Percentiles rank a stretch among this genome's conserved stretches.
Evolutionary conservation across 2,329 filamentous ascomycete species (phyloP).

Genomic region (Beauveria bassiana): DNA sequence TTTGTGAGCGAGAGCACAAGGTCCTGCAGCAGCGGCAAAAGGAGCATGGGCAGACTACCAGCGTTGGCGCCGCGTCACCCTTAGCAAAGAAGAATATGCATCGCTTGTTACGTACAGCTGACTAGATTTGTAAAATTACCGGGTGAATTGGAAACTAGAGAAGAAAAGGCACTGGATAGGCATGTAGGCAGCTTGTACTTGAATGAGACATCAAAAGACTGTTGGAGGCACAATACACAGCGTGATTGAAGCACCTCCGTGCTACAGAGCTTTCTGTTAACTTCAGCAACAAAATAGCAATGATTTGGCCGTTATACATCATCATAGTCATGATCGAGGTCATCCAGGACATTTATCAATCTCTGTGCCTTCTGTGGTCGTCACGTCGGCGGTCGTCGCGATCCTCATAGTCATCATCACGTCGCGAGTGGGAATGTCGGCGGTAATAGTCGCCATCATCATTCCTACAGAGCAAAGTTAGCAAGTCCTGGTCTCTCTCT

Average conservation of each 20-base stretch:
- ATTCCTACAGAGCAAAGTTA: background rate
- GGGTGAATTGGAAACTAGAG: background rate
- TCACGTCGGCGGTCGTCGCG: slow-evolving; percentile 12
- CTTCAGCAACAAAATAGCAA: background rate
- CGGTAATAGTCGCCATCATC: slow-evolving; percentile 3
- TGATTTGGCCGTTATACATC: background rate
- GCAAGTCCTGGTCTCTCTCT: background rate
- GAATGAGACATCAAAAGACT: background rate
- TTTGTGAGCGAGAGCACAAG: slow-evolving; percentile 38
- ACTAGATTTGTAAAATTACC: background rate
- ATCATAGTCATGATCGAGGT: slow-evolving; percentile 10
- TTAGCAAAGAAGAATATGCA: background rate
- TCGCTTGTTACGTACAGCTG: background rate
- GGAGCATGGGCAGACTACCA: slow-evolving; percentile 9
- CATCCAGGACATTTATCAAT: slow-evolving; percentile 12
- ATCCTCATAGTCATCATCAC: slow-evolving; percentile 11
- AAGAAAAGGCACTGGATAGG: no score
- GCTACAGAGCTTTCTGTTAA: background rate
- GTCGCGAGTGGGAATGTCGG: background rate
- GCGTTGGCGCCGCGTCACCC: background rate
- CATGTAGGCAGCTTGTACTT: background rate
- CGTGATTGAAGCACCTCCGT: background rate
- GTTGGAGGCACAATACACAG: background rate
- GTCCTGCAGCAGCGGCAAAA: slow-evolving; percentile 18
- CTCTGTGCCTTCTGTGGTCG: slow-evolving; percentile 4